Evolutionary conservation across 805 yeast species (phyloP), one percentile per base, ranked within the genome.

Genomic region (Kuraishia ogatae): DNA sequence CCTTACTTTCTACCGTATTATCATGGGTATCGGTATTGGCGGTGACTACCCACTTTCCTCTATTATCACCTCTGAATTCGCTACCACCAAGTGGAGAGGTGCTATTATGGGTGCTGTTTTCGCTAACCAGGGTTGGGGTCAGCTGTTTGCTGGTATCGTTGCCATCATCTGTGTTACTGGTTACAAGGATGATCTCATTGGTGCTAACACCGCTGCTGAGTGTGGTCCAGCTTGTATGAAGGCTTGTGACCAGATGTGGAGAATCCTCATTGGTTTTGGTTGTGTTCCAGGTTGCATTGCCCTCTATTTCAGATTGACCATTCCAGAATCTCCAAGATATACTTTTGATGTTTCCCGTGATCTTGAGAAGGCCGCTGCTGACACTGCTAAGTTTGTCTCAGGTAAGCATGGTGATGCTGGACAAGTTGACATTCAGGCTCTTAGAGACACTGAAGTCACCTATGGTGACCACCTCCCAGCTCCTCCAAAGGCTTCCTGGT

Each of bases 41-140:
- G 97, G 97, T 80, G 97, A 90, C 76, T 90, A 90, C 71, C 97
- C 97, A 62, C 79, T 91, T 65, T 89, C 96, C 19, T 89, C 96
- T n/a, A 86, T 90, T 70, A 90, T 90, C 61, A 86, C 96, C 10
- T 85, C 97, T 56, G 97, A 90, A 77, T 90, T 90, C 66, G 81
- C 97, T 26, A 89, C 97, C 57, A 90, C 97, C 61, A 89, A 87
- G 72, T 90, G 96, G 96, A 88, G 97, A 84, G 97, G 97, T 80
- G 96, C 97, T 61, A 89, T 89, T 64, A 90, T 90, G 96, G 91
- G 89, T 67, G 96, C 97, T 28, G 97, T 90, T 56, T 92, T 92
- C 72, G 93, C 97, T 56, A 91, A 91, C 78, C 97, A 92, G 76
- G 97, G 97, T 73, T 83, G 94, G 84, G 97, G 97, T 71, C 97